Conservation (phyloP, 306 rosid species). For the Sicyos edulis region DNA sequence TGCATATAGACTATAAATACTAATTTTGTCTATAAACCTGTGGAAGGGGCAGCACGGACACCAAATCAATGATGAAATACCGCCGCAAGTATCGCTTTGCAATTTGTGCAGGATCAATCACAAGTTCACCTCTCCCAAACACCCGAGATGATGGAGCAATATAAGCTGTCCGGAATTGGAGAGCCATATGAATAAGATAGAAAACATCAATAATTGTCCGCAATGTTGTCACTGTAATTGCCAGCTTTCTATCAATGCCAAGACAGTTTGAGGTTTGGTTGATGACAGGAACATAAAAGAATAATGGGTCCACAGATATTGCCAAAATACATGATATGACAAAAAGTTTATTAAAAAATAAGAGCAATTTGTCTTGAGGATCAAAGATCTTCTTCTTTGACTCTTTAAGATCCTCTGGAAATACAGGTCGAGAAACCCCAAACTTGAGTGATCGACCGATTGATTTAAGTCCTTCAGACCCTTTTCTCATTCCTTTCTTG, state of each 20-base stretch:
- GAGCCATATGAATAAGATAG: constrained; percentile 89
- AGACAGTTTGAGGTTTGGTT: constrained; percentile 56
- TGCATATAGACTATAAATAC: constrained; percentile 16
- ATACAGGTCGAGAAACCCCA: constrained; percentile 83
- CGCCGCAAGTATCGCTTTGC: constrained; percentile 80
- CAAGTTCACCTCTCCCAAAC: constrained; percentile 98
- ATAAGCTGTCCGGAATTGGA: constrained; percentile 91
- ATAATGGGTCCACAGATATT: constrained; percentile 87
- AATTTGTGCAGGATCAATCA: constrained; percentile 78
- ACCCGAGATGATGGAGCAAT: constrained; percentile 99
- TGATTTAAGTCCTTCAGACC: constrained; percentile 89
- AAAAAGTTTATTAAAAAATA: constrained; percentile 71
- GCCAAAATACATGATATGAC: constrained; percentile 82
- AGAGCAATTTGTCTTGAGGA: constrained; percentile 84
- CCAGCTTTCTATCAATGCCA: constrained; percentile 69
- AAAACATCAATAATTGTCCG: constrained; percentile 77
- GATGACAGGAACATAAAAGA: too few relatives aligned
- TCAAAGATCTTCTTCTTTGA: constrained; percentile 88
- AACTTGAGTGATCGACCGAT: constrained; percentile 81
- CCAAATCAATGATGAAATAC: constrained; percentile 72
- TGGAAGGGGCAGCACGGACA: constrained; percentile 82
- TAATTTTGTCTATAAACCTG: constrained; percentile 52
- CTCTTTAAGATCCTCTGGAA: constrained; percentile 88
- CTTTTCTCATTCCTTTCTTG: constrained; percentile 81
- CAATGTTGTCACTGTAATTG: constrained; percentile 70